Conservation (phyloP, 768 basidiomycete species). For the Mycena chlorophos region DNA sequence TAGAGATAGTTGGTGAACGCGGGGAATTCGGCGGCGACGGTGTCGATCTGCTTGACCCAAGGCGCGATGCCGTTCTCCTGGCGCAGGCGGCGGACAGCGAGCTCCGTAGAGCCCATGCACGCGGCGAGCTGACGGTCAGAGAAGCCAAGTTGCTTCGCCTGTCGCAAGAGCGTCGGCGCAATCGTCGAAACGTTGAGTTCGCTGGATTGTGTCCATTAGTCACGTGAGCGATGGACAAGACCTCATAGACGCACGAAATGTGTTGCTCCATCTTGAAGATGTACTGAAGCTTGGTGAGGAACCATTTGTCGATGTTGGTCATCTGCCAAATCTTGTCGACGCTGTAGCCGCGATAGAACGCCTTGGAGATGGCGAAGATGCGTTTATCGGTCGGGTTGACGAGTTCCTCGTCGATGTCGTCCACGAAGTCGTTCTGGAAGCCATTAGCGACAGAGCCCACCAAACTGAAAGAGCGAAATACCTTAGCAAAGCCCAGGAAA, state of each 20-base stretch:
- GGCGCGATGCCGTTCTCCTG: constrained; percentile 82
- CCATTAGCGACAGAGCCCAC: neutral
- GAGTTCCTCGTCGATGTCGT: constrained; percentile 91
- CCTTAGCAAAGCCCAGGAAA: constrained; percentile 90
- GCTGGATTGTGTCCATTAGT: constrained; percentile 36
- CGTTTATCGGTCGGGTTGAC: constrained; percentile 95
- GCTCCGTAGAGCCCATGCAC: constrained; percentile 85
- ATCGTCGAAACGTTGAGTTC: constrained; percentile 65
- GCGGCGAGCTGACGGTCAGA: constrained; percentile 88
- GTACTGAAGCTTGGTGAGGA: constrained; percentile 84
- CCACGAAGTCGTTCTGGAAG: constrained; percentile 79
- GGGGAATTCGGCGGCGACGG: constrained; percentile 98
- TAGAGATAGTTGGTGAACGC: constrained; percentile 99
- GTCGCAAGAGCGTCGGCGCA: constrained; percentile 60
- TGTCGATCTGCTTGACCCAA: constrained; percentile 98
- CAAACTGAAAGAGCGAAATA: constrained; percentile 9
- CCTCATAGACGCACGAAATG: constrained; percentile 66
- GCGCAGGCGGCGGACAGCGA: constrained; percentile 87
- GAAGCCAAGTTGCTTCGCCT: constrained; percentile 93
- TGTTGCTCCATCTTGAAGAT: constrained; percentile 79
- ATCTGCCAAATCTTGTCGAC: constrained; percentile 97
- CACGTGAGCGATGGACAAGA: neutral
- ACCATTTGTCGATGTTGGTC: constrained; percentile 99
- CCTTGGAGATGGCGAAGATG: constrained; percentile 93
- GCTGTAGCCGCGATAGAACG: constrained; percentile 89